These are phyloP conservation scores for Neofusicoccum ribis DNA, from an alignment of 2,329 filamentous ascomycete species.

Conservation along the genomic window DNA sequence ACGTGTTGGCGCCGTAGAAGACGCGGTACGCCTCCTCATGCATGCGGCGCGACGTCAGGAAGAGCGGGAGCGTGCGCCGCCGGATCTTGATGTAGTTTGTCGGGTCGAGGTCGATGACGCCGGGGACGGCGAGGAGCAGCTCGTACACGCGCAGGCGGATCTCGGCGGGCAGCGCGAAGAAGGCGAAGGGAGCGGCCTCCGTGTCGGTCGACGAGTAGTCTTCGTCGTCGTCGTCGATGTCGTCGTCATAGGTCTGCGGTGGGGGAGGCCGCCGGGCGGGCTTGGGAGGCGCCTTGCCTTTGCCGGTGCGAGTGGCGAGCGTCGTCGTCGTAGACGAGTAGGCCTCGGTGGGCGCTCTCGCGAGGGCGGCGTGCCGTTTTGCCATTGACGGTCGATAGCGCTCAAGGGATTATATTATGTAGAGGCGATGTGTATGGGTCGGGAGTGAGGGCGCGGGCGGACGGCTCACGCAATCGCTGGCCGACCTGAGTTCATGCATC, in stretches of 20 bases:
- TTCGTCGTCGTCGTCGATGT: conserved; percentile 57
- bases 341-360: background rate
- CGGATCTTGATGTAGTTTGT: conserved; percentile 54
- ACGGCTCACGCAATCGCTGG: conserved; percentile 27
- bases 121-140: conserved; percentile 49
- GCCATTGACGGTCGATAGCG: conserved; percentile 18
- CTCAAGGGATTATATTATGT: conserved; percentile 15
- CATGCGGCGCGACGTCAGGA: conserved; percentile 58
- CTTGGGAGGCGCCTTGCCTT: background rate
- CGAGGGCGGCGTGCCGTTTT: background rate
- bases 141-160: conserved; percentile 53
- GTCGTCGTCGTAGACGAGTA: conserved; percentile 6
- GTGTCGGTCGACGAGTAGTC: conserved; percentile 57
- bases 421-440: conserved; percentile 22
- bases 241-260: background rate
- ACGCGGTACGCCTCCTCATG: conserved; percentile 53
- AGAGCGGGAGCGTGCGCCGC: conserved; percentile 64
- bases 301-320: background rate
- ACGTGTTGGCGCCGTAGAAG: conserved; percentile 55
- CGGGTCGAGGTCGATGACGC: conserved; percentile 66
- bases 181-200: conserved; percentile 43
- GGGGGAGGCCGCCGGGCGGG: background rate
- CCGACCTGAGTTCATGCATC: conserved; percentile 38
- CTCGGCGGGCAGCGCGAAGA: conserved; percentile 56
- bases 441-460: conserved; percentile 32